phyloP scores from a whole-genome alignment of 2,329 filamentous ascomycete species.

The Diaporthe nobilis region DNA sequence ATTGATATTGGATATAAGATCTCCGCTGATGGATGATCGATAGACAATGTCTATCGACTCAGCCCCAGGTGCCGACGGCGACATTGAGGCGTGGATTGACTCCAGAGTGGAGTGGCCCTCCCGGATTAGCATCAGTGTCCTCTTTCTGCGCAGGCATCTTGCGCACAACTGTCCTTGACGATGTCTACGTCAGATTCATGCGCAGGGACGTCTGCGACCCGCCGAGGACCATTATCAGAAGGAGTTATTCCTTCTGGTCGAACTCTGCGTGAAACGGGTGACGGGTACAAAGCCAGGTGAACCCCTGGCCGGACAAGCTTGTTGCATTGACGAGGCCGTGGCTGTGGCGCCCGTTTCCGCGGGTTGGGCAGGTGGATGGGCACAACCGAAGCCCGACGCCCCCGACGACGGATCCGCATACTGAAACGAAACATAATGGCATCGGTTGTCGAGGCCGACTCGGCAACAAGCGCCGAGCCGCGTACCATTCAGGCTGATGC shows the following conservation, averaged over 20 bases:
- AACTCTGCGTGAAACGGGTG: slow-evolving; percentile 25
- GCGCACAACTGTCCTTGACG: slow-evolving; percentile 20
- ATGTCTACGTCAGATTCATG: slow-evolving; percentile 31
- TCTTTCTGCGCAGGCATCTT: background rate
- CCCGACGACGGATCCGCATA: slow-evolving; percentile 3
- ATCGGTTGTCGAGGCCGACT: slow-evolving; percentile 22
- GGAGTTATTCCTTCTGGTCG: slow-evolving; percentile 14
- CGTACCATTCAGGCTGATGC: background rate
- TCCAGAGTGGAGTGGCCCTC: slow-evolving; percentile 13
- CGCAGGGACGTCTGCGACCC: background rate
- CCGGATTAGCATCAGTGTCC: background rate
- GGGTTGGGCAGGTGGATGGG: background rate
- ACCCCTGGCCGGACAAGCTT: slow-evolving; percentile 13
- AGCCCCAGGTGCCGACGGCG: slow-evolving; percentile 17
- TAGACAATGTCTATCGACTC: slow-evolving; percentile 6
- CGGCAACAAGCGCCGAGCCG: slow-evolving; percentile 13
- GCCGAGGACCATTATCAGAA: slow-evolving; percentile 14
- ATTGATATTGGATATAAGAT: background rate
- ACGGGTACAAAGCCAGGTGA: background rate
- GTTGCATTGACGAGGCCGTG: slow-evolving; percentile 29
- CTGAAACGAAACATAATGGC: slow-evolving; percentile 23
- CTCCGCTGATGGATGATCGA: background rate
- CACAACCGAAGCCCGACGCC: background rate
- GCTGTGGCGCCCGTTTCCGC: slow-evolving; percentile 22
- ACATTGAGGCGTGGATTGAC: slow-evolving; percentile 6